Conservation (phyloP, 2,329 filamentous ascomycete species). For the Arthrobotrys megalospora region DNA sequence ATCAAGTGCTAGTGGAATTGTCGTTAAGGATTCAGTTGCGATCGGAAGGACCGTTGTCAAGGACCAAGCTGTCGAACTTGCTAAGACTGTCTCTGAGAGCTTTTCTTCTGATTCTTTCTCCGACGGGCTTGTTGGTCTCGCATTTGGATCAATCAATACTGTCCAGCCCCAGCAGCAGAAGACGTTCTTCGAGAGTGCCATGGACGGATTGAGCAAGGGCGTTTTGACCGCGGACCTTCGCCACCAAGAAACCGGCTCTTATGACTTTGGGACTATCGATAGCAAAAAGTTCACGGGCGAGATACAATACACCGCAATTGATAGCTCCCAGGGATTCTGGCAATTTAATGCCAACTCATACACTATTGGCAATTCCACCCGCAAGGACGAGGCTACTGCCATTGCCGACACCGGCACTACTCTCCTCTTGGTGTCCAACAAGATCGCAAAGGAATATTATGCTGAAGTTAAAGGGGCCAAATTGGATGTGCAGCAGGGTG, state of each 20-base stretch:
- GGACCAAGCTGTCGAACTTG: constrained; percentile 77
- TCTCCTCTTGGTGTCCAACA: constrained; percentile 74
- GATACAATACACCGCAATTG: constrained; percentile 71
- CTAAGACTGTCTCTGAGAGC: constrained; percentile 72
- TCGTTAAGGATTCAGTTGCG: constrained; percentile 77
- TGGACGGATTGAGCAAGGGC: constrained; percentile 63
- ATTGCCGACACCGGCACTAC: constrained; percentile 82
- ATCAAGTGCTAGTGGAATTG: constrained; percentile 75
- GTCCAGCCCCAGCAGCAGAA: constrained; percentile 76
- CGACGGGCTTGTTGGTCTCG: constrained; percentile 80
- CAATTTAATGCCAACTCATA: constrained; percentile 73
- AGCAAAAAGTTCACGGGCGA: constrained; percentile 71
- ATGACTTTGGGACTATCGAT: constrained; percentile 75
- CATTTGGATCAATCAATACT: constrained; percentile 76
- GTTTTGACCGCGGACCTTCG: constrained; percentile 69
- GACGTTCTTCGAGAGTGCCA: constrained; percentile 82
- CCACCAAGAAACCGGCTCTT: constrained; percentile 69
- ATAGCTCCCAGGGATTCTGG: constrained; percentile 73
- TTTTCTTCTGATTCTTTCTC: constrained; percentile 66
- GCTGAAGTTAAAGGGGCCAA: constrained; percentile 71
- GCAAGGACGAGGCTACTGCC: constrained; percentile 67
- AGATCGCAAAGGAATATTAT: constrained; percentile 75
- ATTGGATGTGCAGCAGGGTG: constrained; percentile 70
- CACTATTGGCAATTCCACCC: constrained; percentile 69
- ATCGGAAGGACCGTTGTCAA: constrained; percentile 75